Evolutionary conservation across 495 filamentous ascomycete species (phyloP).

Genomic region (Aspergillus coremiiformis): DNA sequence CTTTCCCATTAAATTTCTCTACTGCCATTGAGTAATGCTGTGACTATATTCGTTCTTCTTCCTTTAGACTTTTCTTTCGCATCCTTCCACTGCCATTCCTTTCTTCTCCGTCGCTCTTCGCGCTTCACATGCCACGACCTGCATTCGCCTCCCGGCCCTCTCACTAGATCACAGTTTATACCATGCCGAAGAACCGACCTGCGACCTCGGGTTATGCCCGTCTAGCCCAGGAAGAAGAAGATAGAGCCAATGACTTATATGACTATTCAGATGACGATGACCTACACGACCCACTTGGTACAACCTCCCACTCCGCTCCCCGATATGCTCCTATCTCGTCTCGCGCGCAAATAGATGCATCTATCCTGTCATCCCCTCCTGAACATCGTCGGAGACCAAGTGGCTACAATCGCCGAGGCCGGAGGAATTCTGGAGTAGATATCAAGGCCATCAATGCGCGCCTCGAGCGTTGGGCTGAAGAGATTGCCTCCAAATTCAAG

Average conservation of each 20-base stretch:
- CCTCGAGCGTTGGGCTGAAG: conserved; percentile 92
- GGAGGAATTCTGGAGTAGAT: conserved; percentile 86
- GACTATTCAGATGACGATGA: conserved; percentile 69
- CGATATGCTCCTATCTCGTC: conserved; percentile 62
- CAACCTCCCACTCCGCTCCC: conserved; percentile 53
- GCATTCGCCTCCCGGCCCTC: conserved; percentile 11
- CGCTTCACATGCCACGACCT: conserved; percentile 10
- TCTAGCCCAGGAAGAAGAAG: conserved; percentile 83
- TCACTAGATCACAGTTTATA: conserved; percentile 5
- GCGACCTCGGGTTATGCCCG: conserved; percentile 86
- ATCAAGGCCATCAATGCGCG: conserved; percentile 98
- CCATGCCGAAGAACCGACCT: conserved; percentile 53
- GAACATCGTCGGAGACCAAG: conserved; percentile 40
- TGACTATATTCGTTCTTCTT: background rate
- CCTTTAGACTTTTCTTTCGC: conserved; percentile 13
- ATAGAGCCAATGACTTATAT: conserved; percentile 43
- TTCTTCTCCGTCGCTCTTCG: conserved; percentile 8
- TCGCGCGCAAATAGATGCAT: conserved; percentile 43
- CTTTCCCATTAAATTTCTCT: background rate
- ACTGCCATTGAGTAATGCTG: conserved; percentile 18
- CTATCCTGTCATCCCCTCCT: conserved; percentile 31
- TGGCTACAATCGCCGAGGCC: conserved; percentile 45
- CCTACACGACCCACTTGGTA: conserved; percentile 46
- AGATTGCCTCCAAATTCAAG: conserved; percentile 97
- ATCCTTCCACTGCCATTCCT: conserved; percentile 10